phyloP scores from a whole-genome alignment of 495 filamentous ascomycete species.

The Penicillium cosmopolitanum region DNA sequence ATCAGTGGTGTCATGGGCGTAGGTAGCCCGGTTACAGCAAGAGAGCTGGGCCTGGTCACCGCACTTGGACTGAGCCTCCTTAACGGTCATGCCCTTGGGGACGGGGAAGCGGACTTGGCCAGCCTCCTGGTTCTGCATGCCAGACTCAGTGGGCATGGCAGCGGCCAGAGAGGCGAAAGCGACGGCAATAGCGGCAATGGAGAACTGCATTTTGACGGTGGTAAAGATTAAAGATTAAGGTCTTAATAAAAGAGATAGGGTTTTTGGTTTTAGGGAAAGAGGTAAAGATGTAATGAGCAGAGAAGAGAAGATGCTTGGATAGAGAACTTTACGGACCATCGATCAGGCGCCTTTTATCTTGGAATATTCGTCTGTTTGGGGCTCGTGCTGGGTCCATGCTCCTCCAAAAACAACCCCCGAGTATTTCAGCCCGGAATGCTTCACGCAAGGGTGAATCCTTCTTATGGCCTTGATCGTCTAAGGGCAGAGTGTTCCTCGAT shows the following conservation, averaged over 20 bases:
- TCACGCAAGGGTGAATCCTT: conserved; percentile 22
- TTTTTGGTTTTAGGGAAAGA: conserved; percentile 14
- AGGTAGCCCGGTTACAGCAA: conserved; percentile 51
- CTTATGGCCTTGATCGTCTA: conserved; percentile 8
- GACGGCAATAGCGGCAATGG: conserved; percentile 21
- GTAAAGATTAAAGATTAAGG: conserved; percentile 27
- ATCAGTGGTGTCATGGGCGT: conserved; percentile 47
- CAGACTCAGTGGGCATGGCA: conserved; percentile 16
- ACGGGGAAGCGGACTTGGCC: conserved; percentile 23
- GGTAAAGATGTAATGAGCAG: conserved; percentile 17
- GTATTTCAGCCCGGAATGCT: conserved; percentile 25
- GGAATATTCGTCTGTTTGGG: conserved; percentile 13
- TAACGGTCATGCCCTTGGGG: conserved; percentile 46
- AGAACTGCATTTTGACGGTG: conserved; percentile 33
- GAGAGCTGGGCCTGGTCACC: conserved; percentile 53
- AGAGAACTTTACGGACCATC: conserved; percentile 5
- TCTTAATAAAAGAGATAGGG: conserved; percentile 23
- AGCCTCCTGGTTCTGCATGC: conserved; percentile 13
- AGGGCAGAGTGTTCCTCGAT: conserved; percentile 12
- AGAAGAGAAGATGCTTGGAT: conserved; percentile 18
- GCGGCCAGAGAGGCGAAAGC: conserved; percentile 23
- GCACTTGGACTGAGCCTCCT: conserved; percentile 52
- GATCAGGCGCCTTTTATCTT: conserved; percentile 29
- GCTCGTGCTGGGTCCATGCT: conserved; percentile 6
- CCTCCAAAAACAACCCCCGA: conserved; percentile 22